phyloP scores from a whole-genome alignment of 768 basidiomycete genomes.

The Roridomyces roridus region DNA sequence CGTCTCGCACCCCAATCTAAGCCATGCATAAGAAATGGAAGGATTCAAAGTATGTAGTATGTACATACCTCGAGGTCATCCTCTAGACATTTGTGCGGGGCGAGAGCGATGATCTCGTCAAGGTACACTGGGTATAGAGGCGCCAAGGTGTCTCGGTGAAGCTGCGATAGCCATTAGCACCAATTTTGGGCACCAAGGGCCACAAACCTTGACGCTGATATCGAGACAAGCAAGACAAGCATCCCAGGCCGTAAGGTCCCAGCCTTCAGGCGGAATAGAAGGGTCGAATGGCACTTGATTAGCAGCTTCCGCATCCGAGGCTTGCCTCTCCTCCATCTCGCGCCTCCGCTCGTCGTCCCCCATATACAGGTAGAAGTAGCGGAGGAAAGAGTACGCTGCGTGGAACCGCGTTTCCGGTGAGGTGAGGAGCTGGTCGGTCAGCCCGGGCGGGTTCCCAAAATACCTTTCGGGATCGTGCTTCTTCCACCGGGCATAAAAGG shows the following conservation, averaged over 20 bases:
- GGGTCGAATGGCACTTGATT: constrained; percentile 9
- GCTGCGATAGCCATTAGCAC: constrained; percentile 37
- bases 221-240: constrained; percentile 63
- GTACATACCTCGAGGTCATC: constrained; percentile 60
- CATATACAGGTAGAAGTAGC: constrained; percentile 56
- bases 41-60: not conserved
- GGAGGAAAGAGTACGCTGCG: constrained; percentile 63
- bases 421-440: constrained; percentile 59
- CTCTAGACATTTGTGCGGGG: constrained; percentile 51
- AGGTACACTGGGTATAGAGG: constrained; percentile 62
- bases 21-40: not conserved
- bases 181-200: not conserved
- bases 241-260: constrained; percentile 57
- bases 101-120: constrained; percentile 54
- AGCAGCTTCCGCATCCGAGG: constrained; percentile 2
- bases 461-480: constrained; percentile 10
- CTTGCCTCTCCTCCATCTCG: constrained; percentile 21
- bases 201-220: constrained; percentile 62
- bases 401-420: constrained; percentile 70
- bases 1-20: constrained; percentile 62
- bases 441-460: constrained; percentile 33
- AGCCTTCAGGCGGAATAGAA: constrained; percentile 29
- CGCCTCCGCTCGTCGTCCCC: constrained; percentile 15
- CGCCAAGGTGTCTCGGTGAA: constrained; percentile 66
- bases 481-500: constrained; percentile 2